These are phyloP conservation scores for Schoenoplectus tabernaemontani DNA, from an alignment of 202 grass and related monocot genomes.

Conservation along the genomic window DNA sequence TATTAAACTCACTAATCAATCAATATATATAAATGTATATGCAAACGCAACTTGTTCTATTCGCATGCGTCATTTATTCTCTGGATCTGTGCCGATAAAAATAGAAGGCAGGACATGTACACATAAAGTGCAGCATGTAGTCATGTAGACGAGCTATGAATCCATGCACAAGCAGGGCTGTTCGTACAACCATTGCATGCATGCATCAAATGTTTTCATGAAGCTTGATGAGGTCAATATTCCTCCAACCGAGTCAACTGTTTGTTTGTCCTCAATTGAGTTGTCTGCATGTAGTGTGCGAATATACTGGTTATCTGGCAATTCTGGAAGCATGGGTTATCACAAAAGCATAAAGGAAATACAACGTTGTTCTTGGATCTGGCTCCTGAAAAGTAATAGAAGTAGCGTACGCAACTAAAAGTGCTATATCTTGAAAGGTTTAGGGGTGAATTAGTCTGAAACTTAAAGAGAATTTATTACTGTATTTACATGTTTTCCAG, in stretches of 20 bases:
- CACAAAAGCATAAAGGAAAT: neutral
- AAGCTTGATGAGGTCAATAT: conserved; percentile 10
- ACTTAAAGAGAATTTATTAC: too few species aligned
- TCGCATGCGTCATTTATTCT: too few species aligned
- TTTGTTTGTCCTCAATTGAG: neutral
- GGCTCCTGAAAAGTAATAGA: neutral
- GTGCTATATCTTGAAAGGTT: too few species aligned
- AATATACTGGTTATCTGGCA: neutral
- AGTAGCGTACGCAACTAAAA: neutral
- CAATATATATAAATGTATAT: too few species aligned
- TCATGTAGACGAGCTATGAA: neutral
- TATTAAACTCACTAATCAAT: too few species aligned
- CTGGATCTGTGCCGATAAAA: too few species aligned
- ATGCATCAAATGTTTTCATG: neutral
- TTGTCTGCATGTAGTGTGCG: conserved; percentile 11
- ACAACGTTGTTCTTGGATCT: neutral
- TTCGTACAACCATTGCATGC: neutral
- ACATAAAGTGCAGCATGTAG: too few species aligned
- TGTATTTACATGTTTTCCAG: too few species aligned
- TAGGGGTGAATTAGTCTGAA: too few species aligned
- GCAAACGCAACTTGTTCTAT: too few species aligned
- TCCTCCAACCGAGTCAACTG: neutral
- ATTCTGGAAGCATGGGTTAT: neutral
- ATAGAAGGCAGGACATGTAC: too few species aligned
- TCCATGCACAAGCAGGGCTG: neutral